Evolutionary conservation across 805 yeast species (phyloP).

Genomic region (Wickerhamiella lipophila): DNA sequence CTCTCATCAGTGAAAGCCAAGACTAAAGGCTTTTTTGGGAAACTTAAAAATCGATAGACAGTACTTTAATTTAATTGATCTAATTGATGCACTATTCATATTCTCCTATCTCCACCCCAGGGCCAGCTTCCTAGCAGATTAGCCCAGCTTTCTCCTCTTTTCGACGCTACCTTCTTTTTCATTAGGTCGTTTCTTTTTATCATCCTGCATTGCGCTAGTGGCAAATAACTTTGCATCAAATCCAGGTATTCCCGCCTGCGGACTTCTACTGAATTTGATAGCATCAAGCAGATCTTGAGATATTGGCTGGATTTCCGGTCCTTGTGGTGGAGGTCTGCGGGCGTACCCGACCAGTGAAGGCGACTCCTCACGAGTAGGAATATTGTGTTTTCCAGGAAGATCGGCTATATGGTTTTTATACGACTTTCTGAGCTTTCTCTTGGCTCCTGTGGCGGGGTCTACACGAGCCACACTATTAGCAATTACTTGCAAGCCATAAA

Average conservation of each 20-base stretch:
- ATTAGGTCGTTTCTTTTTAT: slow-evolving; percentile 12
- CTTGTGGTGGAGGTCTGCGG: slow-evolving; percentile 18
- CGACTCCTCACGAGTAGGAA: slow-evolving; percentile 27
- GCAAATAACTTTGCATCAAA: slow-evolving; percentile 59
- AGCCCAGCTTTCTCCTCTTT: slow-evolving; percentile 12
- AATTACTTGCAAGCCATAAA: slow-evolving; percentile 54
- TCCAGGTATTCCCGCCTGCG: slow-evolving; percentile 62
- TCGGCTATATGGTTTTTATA: slow-evolving; percentile 87
- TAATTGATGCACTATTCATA: too few species aligned
- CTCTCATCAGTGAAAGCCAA: not conserved
- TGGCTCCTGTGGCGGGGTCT: slow-evolving; percentile 79
- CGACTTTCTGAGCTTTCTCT: slow-evolving; percentile 84
- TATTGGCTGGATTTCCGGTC: slow-evolving; percentile 31
- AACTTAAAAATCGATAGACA: not conserved
- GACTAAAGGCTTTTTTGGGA: not conserved
- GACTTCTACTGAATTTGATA: slow-evolving; percentile 50
- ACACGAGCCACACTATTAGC: slow-evolving; percentile 76
- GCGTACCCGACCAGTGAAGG: slow-evolving; percentile 22
- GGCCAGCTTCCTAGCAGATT: not conserved
- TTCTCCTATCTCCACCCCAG: not conserved
- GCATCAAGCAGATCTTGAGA: slow-evolving; percentile 41
- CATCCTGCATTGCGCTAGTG: slow-evolving; percentile 24
- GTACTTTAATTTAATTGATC: too few species aligned
- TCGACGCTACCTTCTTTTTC: slow-evolving; percentile 9
- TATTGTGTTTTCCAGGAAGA: slow-evolving; percentile 48